phyloP scores from a whole-genome alignment of 2,329 filamentous ascomycete species.

The Pyrenophora tritici-repentis region DNA sequence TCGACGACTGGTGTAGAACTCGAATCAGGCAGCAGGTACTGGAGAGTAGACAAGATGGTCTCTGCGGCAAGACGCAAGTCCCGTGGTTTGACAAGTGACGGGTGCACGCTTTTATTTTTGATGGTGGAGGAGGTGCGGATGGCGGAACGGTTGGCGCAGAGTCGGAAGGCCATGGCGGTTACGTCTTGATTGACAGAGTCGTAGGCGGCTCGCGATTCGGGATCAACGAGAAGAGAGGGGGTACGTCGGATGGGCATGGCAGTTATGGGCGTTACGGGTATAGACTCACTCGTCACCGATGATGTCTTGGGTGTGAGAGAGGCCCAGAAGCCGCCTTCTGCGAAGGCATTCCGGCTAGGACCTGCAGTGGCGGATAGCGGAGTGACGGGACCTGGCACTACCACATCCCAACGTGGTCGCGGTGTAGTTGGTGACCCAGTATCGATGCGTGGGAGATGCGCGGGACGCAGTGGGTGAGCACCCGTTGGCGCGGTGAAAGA shows the following conservation, averaged over 20 bases:
- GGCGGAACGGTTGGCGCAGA: conserved; percentile 14
- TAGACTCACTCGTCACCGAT: background rate
- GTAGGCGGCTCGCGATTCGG: conserved; percentile 10
- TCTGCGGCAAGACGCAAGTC: conserved; percentile 9
- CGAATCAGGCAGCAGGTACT: background rate
- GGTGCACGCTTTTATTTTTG: conserved; percentile 10
- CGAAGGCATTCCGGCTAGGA: conserved; percentile 24
- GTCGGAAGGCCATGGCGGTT: conserved; percentile 3
- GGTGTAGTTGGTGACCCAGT: conserved; percentile 5
- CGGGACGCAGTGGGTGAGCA: conserved; percentile 3
- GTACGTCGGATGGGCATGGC: conserved; percentile 2
- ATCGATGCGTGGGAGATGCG: conserved; percentile 5
- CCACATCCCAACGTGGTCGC: conserved; percentile 24
- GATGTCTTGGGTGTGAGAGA: conserved; percentile 13
- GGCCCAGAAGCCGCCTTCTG: conserved; percentile 22
- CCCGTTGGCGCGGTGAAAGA: conserved; percentile 9
- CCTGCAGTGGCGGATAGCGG: conserved; percentile 17
- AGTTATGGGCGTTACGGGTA: background rate
- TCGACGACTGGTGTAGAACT: background rate
- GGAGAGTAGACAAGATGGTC: background rate
- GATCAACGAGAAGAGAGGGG: conserved; percentile 1
- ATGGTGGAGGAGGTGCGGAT: background rate
- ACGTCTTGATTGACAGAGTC: conserved; percentile 1
- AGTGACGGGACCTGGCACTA: conserved; percentile 13
- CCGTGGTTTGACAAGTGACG: conserved; percentile 8